Evolutionary conservation across 2,329 filamentous ascomycete genomes (phyloP).

Genomic region (Lachnellula willkommii): DNA sequence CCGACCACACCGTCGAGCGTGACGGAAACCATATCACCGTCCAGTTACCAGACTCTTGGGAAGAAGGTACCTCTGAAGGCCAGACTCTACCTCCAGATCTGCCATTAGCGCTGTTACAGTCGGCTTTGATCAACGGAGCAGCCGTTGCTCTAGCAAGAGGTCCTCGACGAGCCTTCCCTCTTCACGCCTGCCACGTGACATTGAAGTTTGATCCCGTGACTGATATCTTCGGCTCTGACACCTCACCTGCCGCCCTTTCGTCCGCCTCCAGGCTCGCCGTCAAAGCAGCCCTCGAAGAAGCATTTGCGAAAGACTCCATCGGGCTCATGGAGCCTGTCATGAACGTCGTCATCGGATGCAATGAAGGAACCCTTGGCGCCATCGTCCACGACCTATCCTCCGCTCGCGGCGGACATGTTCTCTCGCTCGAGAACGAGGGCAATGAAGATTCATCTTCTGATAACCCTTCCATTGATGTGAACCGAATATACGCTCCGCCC

Average conservation of each 20-base stretch:
- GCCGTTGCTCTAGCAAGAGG: slow-evolving; percentile 80
- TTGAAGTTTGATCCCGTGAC: slow-evolving; percentile 61
- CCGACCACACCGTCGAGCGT: slow-evolving; percentile 43
- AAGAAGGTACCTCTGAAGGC: slow-evolving; percentile 33
- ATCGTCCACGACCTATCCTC: slow-evolving; percentile 80
- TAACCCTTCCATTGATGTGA: slow-evolving; percentile 54
- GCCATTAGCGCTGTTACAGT: slow-evolving; percentile 42
- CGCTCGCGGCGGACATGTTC: slow-evolving; percentile 65
- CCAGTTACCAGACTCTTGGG: slow-evolving; percentile 33
- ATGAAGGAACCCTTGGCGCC: slow-evolving; percentile 72
- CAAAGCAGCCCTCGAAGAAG: slow-evolving; percentile 60
- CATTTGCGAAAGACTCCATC: slow-evolving; percentile 49
- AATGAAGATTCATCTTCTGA: slow-evolving; percentile 15
- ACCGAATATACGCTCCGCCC: slow-evolving; percentile 76
- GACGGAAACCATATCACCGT: slow-evolving; percentile 69
- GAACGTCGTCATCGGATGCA: slow-evolving; percentile 79
- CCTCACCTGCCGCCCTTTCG: slow-evolving; percentile 61
- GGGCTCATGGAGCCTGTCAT: slow-evolving; percentile 89
- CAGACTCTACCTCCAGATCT: slow-evolving; percentile 48
- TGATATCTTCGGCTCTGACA: slow-evolving; percentile 63
- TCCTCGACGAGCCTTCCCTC: slow-evolving; percentile 70
- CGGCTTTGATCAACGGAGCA: slow-evolving; percentile 68
- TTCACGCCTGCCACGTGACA: slow-evolving; percentile 69
- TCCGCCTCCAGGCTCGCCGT: slow-evolving; percentile 65
- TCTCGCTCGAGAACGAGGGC: slow-evolving; percentile 54